Evolutionary conservation across 805 yeast species (phyloP), one percentile per base, ranked within the genome.

Genomic region (Yarrowia sp.): DNA sequence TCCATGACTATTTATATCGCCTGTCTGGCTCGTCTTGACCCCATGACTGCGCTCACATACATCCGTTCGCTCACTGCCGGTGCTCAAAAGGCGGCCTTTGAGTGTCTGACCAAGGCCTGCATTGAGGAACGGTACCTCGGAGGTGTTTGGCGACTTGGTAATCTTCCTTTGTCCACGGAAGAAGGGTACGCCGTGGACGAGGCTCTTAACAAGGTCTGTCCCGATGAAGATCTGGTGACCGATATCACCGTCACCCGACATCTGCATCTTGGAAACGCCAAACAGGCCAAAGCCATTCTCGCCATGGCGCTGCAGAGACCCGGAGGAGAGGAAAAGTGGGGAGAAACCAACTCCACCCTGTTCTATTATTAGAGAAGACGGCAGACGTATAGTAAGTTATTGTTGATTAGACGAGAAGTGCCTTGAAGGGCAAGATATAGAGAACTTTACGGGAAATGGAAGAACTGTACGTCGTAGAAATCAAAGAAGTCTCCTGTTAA

Each of bases 261-360:
- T 26, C 32, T 26, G 32, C 32, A 26, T 26, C 32, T 26, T 26
- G 32, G 32, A 26, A 26, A 26, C 32, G 32, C 32, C 32, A 26
- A 26, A 26, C 4, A 5, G 32, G 32, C 32, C 32, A 26, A 26
- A 26, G 32, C 32, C 32, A 26, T 26, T 26, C 32, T 26, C 32
- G 4, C 32, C 7, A 26, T 35, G 35, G 65, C 65, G 1, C 19
- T 45, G 2, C 52, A 8, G 14, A n/a, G 35, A 15, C 16, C 19
- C 8, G 65, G 65, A 14, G 65, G 65, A 8, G 52, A 59, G 41
- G 65, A 59, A n/a, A 43, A 35, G 22, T 59, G 65, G 65, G 50
- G 50, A 12, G 65, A 59, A 52, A 42, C 42, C 40, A 40, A 42
- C 12, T 38, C 48, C 12, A 32, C 64, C 7, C n/a, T 56, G 11